A percentile compares a stretch with the other conserved stretches of the same genome.
Evolutionary conservation across 768 basidiomycete genomes (phyloP).

Genomic region (Pulveroboletus frians): DNA sequence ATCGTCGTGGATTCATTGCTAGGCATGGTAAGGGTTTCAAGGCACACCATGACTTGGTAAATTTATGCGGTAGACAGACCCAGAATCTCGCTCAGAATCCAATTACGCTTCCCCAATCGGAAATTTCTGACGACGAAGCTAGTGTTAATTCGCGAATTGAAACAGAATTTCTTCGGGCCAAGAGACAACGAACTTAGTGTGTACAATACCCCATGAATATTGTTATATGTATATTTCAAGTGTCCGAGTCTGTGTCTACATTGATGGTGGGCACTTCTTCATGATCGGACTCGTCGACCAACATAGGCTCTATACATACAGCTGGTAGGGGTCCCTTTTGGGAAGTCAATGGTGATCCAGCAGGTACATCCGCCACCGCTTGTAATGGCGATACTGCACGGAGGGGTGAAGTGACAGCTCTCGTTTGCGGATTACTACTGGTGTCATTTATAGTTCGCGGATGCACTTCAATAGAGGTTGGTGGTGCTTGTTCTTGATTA

Average conservation of each 20-base stretch:
- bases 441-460: not conserved
- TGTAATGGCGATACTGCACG: not conserved
- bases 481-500: not conserved
- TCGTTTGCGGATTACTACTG: not conserved
- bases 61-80: slow-evolving; percentile 8
- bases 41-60: not conserved
- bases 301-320: slow-evolving; percentile 7
- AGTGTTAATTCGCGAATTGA: not conserved
- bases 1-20: slow-evolving; percentile 49
- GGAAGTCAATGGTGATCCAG: not conserved
- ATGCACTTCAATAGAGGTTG: not conserved
- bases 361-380: not conserved
- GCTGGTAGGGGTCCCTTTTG: slow-evolving; percentile 6
- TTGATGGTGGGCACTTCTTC: slow-evolving; percentile 77
- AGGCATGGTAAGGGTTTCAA: slow-evolving; percentile 38
- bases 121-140: slow-evolving; percentile 36
- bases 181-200: slow-evolving; percentile 14
- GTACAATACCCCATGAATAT: not conserved
- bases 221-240: slow-evolving; percentile 3
- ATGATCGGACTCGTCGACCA: slow-evolving; percentile 47
- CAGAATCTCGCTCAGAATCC: slow-evolving; percentile 23
- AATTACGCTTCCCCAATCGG: slow-evolving; percentile 2
- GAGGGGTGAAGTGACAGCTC: not conserved
- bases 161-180: slow-evolving; percentile 3
- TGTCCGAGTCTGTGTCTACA: slow-evolving; percentile 74